Percentiles rank a stretch among this genome's conserved stretches.
Evolutionary conservation across 2,329 filamentous ascomycete genomes (phyloP).

Genomic region (Verticillium dahliae): DNA sequence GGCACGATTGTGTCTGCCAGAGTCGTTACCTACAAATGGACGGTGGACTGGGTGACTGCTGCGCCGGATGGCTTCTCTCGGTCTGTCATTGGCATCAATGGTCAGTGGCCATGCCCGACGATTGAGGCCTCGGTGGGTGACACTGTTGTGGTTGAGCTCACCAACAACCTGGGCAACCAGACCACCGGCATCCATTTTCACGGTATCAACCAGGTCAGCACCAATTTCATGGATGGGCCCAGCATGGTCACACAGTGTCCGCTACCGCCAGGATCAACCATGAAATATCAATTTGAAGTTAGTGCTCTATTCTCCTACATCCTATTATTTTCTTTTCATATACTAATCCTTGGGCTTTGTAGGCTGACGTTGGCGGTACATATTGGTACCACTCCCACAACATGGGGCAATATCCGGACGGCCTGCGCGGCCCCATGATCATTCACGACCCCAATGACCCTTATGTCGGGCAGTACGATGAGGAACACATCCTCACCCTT

Average conservation of each 20-base stretch:
- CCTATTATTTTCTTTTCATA: neutral
- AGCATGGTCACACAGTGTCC: conserved; percentile 47
- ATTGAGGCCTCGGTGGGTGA: conserved; percentile 47
- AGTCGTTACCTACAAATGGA: conserved; percentile 29
- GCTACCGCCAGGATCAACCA: conserved; percentile 41
- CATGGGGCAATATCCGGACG: conserved; percentile 60
- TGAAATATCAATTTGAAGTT: conserved; percentile 47
- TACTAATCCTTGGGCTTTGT: neutral
- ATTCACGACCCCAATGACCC: conserved; percentile 51
- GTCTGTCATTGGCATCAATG: conserved; percentile 48
- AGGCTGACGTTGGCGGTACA: conserved; percentile 35
- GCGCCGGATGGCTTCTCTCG: conserved; percentile 28
- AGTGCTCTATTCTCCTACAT: conserved; percentile 8
- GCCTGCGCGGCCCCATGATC: conserved; percentile 55
- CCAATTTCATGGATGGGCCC: conserved; percentile 53
- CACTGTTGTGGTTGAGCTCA: conserved; percentile 38
- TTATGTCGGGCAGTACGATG: conserved; percentile 45
- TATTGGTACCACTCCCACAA: conserved; percentile 57
- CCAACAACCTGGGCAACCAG: conserved; percentile 46
- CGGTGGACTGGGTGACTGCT: conserved; percentile 31
- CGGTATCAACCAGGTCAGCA: conserved; percentile 48
- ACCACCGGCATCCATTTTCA: conserved; percentile 51
- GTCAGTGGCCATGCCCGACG: conserved; percentile 52
- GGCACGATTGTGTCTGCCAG: conserved; percentile 13
- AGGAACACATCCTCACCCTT: conserved; percentile 44